Base-by-base conservation (phyloP, 1,139 yeast genomes). In the Waltiozyma sp. region DNA sequence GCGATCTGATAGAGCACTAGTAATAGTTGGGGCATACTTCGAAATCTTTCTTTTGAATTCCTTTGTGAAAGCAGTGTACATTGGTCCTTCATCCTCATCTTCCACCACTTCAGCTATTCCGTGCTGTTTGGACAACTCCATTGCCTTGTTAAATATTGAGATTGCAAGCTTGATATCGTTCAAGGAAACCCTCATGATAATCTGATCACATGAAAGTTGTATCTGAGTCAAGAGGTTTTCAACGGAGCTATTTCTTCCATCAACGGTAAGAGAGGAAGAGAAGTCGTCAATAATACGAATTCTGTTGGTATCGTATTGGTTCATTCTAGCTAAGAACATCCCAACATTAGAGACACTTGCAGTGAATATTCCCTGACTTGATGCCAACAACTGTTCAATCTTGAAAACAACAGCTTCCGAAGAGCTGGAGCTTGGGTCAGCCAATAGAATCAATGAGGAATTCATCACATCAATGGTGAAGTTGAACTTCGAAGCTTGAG, bases 391-490 rank as follows among this genome's bases (percentile, higher is more conserved):
- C 55, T 89, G 96, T 45, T 83, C 94, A 16, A 88, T 79, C 53
- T 86, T 85, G 62, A 91, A 83, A 1, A 91, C 96, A 47, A 91
- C 73, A 0, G 98, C 98, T 54, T 89, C 95, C 0, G 95, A 77
- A 49, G 80, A 73, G 2, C 62, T 57, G 13, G 70, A 66, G 2
- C 82, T 70, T 1, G 96, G 86, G 58, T 89, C 87, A 0, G 96
- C 95, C 41, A 93, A 65, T 35, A 93, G 62, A 34, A 86, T 77
- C 16, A 91, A 69, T 0, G 95, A 84, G 0, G 93, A 82, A 45
- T 86, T 80, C n/a, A 78, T 76, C 40, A 91, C 64, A 55, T 84
- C 86, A 19, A 89, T 59, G 1, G 88, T 75, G 56, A 76, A 79
- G 2, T 80, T 79, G 47, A 69, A 56, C 38, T 49, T 56, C 28